A percentile compares a stretch with the other conserved stretches of the same genome.
Conservation (phyloP, 306 rosid genomes). For the Gleditsia sinensis region DNA sequence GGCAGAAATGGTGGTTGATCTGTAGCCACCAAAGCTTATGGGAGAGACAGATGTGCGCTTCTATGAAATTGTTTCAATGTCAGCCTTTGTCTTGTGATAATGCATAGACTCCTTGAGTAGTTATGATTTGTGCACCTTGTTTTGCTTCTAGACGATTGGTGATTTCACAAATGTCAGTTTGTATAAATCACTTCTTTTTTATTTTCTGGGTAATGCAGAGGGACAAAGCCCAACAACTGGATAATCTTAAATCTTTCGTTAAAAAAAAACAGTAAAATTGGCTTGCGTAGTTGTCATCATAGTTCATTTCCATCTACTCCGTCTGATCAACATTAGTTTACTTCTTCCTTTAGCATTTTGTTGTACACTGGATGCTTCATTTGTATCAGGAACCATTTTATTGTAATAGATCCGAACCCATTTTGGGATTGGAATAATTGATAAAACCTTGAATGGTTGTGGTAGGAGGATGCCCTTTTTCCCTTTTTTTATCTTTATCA, state of each 20-base stretch:
- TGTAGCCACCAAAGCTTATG: neutral
- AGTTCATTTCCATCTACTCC: no score
- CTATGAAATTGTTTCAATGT: neutral
- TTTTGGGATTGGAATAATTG: no score
- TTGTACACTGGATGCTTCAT: neutral
- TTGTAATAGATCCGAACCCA: neutral
- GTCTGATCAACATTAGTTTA: no score
- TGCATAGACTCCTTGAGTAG: neutral
- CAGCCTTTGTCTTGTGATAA: neutral
- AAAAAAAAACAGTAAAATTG: neutral
- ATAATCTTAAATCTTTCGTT: neutral
- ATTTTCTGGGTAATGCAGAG: no score
- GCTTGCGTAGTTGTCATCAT: neutral
- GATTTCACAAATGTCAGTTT: no score
- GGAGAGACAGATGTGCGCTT: neutral
- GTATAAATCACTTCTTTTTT: no score
- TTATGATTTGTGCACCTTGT: neutral
- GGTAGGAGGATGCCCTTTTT: no score
- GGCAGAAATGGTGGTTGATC: conserved; percentile 3
- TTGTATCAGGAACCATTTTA: neutral
- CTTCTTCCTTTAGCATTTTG: neutral
- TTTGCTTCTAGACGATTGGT: no score
- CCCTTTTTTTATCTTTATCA: no score
- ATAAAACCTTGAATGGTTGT: no score
- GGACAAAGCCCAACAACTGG: no score